Percentiles rank a stretch among this genome's conserved stretches.
These are phyloP conservation scores for Tetrastigma voinierianum DNA, from an alignment of 164 flowering plant genomes.

Conservation along the genomic window DNA sequence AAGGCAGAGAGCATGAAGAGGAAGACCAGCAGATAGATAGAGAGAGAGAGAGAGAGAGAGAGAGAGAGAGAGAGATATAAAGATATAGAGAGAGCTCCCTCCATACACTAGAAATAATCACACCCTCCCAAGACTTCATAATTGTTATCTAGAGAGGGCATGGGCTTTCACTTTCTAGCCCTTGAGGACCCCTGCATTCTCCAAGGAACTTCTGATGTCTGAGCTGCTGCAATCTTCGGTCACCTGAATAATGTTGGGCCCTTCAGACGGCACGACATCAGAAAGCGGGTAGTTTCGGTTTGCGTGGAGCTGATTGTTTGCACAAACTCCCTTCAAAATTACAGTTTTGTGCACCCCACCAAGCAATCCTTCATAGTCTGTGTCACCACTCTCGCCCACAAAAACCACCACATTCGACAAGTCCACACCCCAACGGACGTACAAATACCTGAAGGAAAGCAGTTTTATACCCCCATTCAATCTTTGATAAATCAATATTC, in stretches of 20 bases:
- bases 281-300: conserved; percentile 73
- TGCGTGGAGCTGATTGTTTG: conserved; percentile 47
- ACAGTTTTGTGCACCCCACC: conserved; percentile 86
- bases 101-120: no score
- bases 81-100: no score
- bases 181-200: conserved; percentile 39
- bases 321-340: conserved; percentile 64
- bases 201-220: conserved; percentile 46
- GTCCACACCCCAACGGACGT: conserved; percentile 81
- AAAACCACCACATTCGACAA: conserved; percentile 80
- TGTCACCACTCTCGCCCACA: conserved; percentile 88
- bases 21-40: no score
- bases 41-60: no score
- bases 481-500: neutral
- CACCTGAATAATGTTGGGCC: conserved; percentile 60
- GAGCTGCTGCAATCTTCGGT: conserved; percentile 38
- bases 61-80: no score
- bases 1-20: no score
- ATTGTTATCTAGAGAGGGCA: no score
- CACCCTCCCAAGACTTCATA: no score
- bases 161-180: conserved; percentile 21
- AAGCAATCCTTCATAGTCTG: conserved; percentile 86
- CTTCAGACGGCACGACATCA: conserved; percentile 70
- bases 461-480: neutral
- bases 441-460: conserved; percentile 58